A percentile compares a stretch with the other conserved stretches of the same genome.
Conservation (phyloP, 192 early-diverging fungal species). For the Podila minutissima region DNA sequence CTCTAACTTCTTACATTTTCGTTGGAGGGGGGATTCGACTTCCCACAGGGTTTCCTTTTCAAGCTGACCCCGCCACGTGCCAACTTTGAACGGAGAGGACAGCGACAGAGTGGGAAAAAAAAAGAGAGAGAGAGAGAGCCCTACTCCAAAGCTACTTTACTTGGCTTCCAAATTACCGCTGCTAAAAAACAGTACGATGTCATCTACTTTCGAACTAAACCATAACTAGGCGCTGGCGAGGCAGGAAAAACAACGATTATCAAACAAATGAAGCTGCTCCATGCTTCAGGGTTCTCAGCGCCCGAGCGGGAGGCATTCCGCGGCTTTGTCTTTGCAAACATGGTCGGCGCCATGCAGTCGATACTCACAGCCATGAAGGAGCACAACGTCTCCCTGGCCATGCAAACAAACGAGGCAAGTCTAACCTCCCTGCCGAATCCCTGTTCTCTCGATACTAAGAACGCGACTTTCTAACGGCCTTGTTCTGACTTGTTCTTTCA, state of each 20-base stretch:
- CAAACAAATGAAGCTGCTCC: slow-evolving; percentile 70
- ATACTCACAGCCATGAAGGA: slow-evolving; percentile 58
- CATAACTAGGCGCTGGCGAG: slow-evolving; percentile 62
- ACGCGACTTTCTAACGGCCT: too few relatives aligned
- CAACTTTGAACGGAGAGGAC: too few relatives aligned
- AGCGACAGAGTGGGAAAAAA: too few relatives aligned
- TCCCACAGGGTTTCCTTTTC: too few relatives aligned
- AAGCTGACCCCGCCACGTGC: too few relatives aligned
- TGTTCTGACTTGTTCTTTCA: neutral
- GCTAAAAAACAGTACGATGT: neutral
- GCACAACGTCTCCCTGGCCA: neutral
- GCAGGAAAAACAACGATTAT: slow-evolving; percentile 68
- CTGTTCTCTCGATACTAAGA: neutral
- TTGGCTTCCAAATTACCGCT: too few relatives aligned
- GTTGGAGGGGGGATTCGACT: neutral
- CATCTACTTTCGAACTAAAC: neutral
- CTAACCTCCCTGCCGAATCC: neutral
- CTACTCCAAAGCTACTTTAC: too few relatives aligned
- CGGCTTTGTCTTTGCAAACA: slow-evolving; percentile 56
- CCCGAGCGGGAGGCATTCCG: slow-evolving; percentile 57
- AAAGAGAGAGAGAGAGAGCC: too few relatives aligned
- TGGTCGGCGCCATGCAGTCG: slow-evolving; percentile 59
- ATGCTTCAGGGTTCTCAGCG: slow-evolving; percentile 58
- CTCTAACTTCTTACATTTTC: neutral
- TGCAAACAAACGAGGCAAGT: slow-evolving; percentile 23